phyloP scores from a whole-genome alignment of 306 rosid species.

The Dryas drummondii region DNA sequence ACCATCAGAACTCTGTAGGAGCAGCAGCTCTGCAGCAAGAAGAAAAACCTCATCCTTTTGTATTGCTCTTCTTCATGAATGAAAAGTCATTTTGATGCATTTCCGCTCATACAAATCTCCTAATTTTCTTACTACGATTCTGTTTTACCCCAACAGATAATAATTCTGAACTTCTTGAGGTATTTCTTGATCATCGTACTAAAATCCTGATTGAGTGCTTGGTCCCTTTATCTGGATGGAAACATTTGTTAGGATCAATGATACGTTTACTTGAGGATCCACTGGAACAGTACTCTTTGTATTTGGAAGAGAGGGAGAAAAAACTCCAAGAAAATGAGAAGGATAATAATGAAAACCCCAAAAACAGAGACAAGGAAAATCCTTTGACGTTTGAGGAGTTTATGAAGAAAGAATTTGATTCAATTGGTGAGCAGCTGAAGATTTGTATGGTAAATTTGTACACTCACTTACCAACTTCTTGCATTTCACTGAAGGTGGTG shows the following conservation, averaged over 20 bases:
- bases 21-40: too few relatives aligned
- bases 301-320: conserved; percentile 11
- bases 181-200: conserved; percentile 33
- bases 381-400: conserved; percentile 37
- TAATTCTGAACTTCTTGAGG: conserved; percentile 23
- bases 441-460: conserved; percentile 14
- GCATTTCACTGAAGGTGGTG: conserved; percentile 27
- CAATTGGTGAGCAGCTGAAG: conserved; percentile 17
- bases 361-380: neutral
- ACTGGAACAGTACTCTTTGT: conserved; percentile 22
- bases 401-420: conserved; percentile 25
- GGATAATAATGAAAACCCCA: neutral
- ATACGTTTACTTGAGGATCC: conserved; percentile 38
- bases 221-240: conserved; percentile 22
- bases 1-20: too few relatives aligned
- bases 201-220: neutral
- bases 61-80: too few relatives aligned
- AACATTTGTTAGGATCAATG: conserved; percentile 6
- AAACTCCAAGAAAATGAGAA: neutral
- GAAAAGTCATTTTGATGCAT: too few relatives aligned
- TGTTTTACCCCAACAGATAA: too few relatives aligned
- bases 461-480: conserved; percentile 55
- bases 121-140: too few relatives aligned
- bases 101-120: too few relatives aligned
- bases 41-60: too few relatives aligned